Evolutionary conservation across 2,329 filamentous ascomycete species (phyloP).

Genomic region (Phialemoniopsis sp.): DNA sequence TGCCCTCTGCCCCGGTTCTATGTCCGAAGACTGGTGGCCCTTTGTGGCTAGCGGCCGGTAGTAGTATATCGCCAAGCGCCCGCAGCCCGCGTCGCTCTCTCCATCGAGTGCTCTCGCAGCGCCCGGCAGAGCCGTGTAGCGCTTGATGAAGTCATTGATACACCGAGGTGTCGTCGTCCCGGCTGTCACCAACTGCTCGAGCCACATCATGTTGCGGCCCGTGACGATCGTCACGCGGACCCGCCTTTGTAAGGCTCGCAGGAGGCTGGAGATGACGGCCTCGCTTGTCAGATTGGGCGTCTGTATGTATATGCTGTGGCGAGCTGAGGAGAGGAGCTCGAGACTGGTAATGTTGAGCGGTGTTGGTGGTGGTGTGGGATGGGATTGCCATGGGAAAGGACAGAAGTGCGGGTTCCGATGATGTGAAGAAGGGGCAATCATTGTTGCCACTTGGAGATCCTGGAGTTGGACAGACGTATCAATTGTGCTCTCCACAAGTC

Average conservation of each 20-base stretch:
- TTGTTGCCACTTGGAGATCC: slow-evolving; percentile 36
- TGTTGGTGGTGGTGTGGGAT: slow-evolving; percentile 50
- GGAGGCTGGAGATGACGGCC: slow-evolving; percentile 57
- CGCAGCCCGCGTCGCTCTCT: slow-evolving; percentile 16
- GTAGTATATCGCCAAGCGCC: slow-evolving; percentile 54
- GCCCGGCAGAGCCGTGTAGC: slow-evolving; percentile 36
- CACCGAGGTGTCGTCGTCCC: slow-evolving; percentile 69
- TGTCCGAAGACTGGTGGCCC: background rate
- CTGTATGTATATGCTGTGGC: slow-evolving; percentile 60
- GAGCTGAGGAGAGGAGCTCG: slow-evolving; percentile 54
- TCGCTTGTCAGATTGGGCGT: slow-evolving; percentile 74
- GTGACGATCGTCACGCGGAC: slow-evolving; percentile 67
- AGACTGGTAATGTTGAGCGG: slow-evolving; percentile 65
- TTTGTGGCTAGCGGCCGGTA: slow-evolving; percentile 33
- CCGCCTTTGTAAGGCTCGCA: slow-evolving; percentile 59
- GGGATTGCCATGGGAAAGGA: slow-evolving; percentile 49
- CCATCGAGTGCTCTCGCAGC: slow-evolving; percentile 8
- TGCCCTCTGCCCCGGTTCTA: slow-evolving; percentile 15
- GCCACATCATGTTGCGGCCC: slow-evolving; percentile 65
- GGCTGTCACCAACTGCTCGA: slow-evolving; percentile 78
- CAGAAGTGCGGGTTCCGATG: slow-evolving; percentile 63
- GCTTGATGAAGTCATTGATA: slow-evolving; percentile 52
- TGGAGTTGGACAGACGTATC: slow-evolving; percentile 5
- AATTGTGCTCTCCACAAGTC: slow-evolving; percentile 12
- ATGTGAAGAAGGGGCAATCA: slow-evolving; percentile 72